Evolutionary conservation across 192 early-diverging fungal species (phyloP), one percentile per base, ranked within the genome.

Genomic region (Umbelopsis vinacea): DNA sequence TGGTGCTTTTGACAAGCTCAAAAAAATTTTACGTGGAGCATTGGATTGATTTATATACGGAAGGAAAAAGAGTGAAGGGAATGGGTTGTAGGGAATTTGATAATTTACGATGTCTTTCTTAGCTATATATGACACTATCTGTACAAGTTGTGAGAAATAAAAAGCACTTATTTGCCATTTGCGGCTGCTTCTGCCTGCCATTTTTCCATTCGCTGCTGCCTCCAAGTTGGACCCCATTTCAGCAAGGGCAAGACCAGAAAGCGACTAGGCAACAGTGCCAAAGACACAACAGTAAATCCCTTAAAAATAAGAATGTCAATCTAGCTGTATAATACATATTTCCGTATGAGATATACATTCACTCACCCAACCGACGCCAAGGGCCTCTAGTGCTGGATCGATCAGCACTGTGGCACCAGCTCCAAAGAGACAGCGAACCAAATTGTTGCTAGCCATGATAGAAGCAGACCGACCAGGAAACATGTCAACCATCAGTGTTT

Each of bases 401-500:
- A 75, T 60, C 8, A 60, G 11, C 8, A 57, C 40, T 8, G 74
- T 75, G 12, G 74, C 74, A 38, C 24, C 24, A 10, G 74, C 74
- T 22, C 74, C 69, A 47, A 69, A 70, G 15, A 75, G 43, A 60
- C 74, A 75, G 26, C 74, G 46, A 3, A 69, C 37, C 10, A 75
- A 24, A 33, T 69, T 75, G 74, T 75, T 75, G 29, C 68, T 69
- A 17, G 74, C 74, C 33, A 40, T 69, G 33, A 75, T 63, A 9
- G 74, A 75, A 5, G 74, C 74, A 29, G 74, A 70, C 4, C 37
- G 21, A 3, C 40, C 40, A 5, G 74, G 74, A 46, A 75, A 75
- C 46, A 75, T 37, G 43, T 75, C 74, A 33, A 75, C 48, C 67
- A 75, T 22, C 22, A 75, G 52, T 0, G 74, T 75, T 47, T 50